Conservation (phyloP, 495 filamentous ascomycete genomes). For the Xylaria grammica region DNA sequence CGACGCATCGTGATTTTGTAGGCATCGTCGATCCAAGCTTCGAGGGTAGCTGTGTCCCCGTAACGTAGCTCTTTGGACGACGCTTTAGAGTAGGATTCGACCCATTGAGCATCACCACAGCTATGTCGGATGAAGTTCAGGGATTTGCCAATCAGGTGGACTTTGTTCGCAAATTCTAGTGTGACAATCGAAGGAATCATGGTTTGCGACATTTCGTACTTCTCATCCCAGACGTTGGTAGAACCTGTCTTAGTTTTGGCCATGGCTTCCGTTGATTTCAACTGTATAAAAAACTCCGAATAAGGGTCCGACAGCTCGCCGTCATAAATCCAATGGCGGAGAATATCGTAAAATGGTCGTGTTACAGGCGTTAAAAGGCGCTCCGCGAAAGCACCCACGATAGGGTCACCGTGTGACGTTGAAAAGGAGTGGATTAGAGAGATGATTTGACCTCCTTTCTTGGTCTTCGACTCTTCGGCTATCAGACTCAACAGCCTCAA, state of each 20-base stretch:
- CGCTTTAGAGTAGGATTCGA: conserved; percentile 92
- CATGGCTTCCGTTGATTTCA: conserved; percentile 61
- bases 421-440: conserved; percentile 93
- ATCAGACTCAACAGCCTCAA: conserved; percentile 92
- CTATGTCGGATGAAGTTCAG: conserved; percentile 97
- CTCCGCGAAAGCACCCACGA: conserved; percentile 92
- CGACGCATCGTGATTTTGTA: conserved; percentile 97
- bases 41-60: conserved; percentile 89
- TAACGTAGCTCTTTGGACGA: conserved; percentile 92
- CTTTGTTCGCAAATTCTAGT: conserved; percentile 88
- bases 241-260: conserved; percentile 65
- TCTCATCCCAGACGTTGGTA: conserved; percentile 96
- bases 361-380: conserved; percentile 89
- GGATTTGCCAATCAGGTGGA: conserved; percentile 96
- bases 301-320: conserved; percentile 97
- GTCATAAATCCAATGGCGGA: conserved; percentile 97
- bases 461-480: conserved; percentile 84
- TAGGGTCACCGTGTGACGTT: conserved; percentile 91
- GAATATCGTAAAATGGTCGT: conserved; percentile 95
- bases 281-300: conserved; percentile 91
- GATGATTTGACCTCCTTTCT: conserved; percentile 91
- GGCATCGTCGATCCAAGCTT: conserved; percentile 92
- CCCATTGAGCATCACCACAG: conserved; percentile 93
- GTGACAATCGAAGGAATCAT: conserved; percentile 95
- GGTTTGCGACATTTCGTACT: conserved; percentile 82